A percentile compares a stretch with the other conserved stretches of the same genome.
These are phyloP conservation scores for Mortierella sp. DNA, from an alignment of 371 early-diverging fungal species.

Conservation along the genomic window DNA sequence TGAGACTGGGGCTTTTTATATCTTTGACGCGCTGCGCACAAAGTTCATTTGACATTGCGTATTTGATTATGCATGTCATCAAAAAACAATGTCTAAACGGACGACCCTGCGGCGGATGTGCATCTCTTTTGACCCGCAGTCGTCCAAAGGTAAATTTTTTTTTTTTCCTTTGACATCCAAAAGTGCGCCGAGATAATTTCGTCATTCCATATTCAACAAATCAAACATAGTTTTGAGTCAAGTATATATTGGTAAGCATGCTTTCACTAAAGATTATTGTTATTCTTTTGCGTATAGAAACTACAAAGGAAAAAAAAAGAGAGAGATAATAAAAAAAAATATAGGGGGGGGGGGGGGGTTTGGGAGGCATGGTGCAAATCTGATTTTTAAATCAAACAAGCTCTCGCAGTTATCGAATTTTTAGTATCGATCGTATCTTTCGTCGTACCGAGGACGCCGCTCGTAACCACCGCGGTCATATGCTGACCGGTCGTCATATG, in stretches of 20 bases:
- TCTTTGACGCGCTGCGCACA: too few relatives aligned
- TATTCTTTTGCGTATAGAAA: neutral
- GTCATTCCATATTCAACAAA: too few relatives aligned
- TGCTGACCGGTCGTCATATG: constrained; percentile 29
- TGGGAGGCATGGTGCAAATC: neutral
- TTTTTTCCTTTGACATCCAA: too few relatives aligned
- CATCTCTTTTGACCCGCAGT: too few relatives aligned
- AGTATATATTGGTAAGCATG: neutral
- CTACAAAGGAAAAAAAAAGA: neutral
- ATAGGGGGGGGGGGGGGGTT: neutral
- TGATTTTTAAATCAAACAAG: neutral
- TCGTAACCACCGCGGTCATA: constrained; percentile 53
- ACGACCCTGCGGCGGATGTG: too few relatives aligned
- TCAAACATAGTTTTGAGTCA: too few relatives aligned
- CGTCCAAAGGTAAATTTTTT: too few relatives aligned
- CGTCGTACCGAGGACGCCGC: constrained; percentile 47
- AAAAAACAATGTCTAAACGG: too few relatives aligned
- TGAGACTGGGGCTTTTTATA: too few relatives aligned
- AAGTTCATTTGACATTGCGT: neutral
- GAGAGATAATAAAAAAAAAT: neutral
- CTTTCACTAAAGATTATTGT: neutral
- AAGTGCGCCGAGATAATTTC: too few relatives aligned
- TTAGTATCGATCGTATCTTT: constrained; percentile 65
- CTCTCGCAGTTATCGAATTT: neutral
- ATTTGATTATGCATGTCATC: too few relatives aligned